A percentile compares a stretch with the other conserved stretches of the same genome.
Conservation (phyloP, 305 asterid genomes). For the Plantago lanceolata region DNA sequence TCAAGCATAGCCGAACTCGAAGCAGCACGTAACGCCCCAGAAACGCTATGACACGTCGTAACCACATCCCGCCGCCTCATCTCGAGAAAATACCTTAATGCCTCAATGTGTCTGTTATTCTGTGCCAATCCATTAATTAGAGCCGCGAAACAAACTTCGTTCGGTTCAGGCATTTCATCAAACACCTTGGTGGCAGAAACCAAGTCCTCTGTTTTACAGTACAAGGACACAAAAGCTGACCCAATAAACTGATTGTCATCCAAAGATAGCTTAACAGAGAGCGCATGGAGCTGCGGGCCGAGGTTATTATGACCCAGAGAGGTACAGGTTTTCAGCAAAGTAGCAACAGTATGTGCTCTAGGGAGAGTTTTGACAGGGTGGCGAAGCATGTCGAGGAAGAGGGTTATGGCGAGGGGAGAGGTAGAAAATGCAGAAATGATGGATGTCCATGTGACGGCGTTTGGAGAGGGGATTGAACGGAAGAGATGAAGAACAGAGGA, state of each 20-base stretch:
- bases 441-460: slow-evolving; percentile 75
- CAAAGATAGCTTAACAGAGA: slow-evolving; percentile 46
- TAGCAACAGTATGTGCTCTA: slow-evolving; percentile 51
- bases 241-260: slow-evolving; percentile 44
- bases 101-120: slow-evolving; percentile 44
- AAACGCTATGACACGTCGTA: slow-evolving; percentile 55
- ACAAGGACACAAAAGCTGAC: slow-evolving; percentile 55
- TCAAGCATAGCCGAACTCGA: slow-evolving; percentile 61
- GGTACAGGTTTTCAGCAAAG: slow-evolving; percentile 58
- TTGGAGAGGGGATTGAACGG: slow-evolving; percentile 52
- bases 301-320: slow-evolving; percentile 30
- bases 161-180: slow-evolving; percentile 55
- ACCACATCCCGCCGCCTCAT: slow-evolving; percentile 46
- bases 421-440: slow-evolving; percentile 53
- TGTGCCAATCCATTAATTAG: slow-evolving; percentile 63
- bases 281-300: slow-evolving; percentile 56
- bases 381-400: slow-evolving; percentile 74
- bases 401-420: slow-evolving; percentile 39
- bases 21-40: slow-evolving; percentile 63
- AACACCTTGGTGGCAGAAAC: slow-evolving; percentile 53
- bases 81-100: slow-evolving; percentile 44
- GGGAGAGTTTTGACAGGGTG: slow-evolving; percentile 44
- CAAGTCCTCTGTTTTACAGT: slow-evolving; percentile 35
- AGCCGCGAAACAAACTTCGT: slow-evolving; percentile 63
- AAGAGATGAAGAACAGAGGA: slow-evolving; percentile 52